Conservation (phyloP, 2,329 filamentous ascomycete species). For the Colletotrichum ledebouriae region DNA sequence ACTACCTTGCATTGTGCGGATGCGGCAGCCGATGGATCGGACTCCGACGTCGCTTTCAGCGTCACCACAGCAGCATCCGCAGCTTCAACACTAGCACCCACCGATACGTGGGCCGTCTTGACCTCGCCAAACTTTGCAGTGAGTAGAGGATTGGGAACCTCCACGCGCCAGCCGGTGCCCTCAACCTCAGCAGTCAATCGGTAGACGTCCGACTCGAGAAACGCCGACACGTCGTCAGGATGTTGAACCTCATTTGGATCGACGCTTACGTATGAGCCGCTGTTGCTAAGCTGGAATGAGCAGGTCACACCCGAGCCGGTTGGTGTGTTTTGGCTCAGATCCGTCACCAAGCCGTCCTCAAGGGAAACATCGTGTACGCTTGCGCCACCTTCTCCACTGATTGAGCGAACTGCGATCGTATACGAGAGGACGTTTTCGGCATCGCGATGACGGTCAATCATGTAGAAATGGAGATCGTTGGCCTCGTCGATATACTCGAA, state of each 20-base stretch:
- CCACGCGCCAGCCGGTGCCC: constrained; percentile 61
- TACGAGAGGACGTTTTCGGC: constrained; percentile 60
- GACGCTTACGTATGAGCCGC: constrained; percentile 51
- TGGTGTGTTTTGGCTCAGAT: constrained; percentile 44
- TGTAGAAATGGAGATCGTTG: constrained; percentile 65
- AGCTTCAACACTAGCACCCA: constrained; percentile 51
- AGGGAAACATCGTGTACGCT: constrained; percentile 55
- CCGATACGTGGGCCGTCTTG: constrained; percentile 57
- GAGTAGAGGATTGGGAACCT: constrained; percentile 57
- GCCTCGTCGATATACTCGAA: constrained; percentile 62
- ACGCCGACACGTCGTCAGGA: constrained; percentile 53
- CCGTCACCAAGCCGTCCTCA: constrained; percentile 50
- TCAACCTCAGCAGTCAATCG: constrained; percentile 59
- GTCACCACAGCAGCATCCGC: constrained; percentile 55
- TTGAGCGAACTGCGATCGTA: constrained; percentile 60
- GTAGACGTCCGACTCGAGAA: constrained; percentile 61
- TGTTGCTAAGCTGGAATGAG: constrained; percentile 62
- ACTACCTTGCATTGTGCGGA: constrained; percentile 51
- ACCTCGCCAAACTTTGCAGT: constrained; percentile 56
- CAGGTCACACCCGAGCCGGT: constrained; percentile 56
- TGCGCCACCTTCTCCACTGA: constrained; percentile 51
- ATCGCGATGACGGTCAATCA: constrained; percentile 59
- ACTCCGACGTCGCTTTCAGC: constrained; percentile 61
- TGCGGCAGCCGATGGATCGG: constrained; percentile 50
- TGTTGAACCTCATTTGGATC: constrained; percentile 43